Conservation (phyloP, 148 eudicot species). For the Limonium bicolor region DNA sequence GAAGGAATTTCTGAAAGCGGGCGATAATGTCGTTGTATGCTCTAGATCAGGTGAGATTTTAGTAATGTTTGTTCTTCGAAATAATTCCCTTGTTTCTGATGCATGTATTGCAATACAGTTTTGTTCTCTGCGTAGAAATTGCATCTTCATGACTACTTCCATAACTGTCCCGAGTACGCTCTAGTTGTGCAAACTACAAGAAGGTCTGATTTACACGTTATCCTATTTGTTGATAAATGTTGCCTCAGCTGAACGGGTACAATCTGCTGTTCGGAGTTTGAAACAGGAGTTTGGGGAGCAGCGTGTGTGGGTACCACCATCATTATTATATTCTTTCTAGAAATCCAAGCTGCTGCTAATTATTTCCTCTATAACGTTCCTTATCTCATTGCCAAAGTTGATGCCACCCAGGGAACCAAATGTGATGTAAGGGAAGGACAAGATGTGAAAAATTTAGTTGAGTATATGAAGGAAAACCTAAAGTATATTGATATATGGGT, state of each 20-base stretch:
- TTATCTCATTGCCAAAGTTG: neutral
- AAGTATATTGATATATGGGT: constrained; percentile 89
- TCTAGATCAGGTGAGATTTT: constrained; percentile 64
- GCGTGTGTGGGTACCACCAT: constrained; percentile 96
- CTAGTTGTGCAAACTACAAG: no score
- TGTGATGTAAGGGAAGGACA: constrained; percentile 78
- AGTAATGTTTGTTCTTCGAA: neutral
- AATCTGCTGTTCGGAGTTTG: constrained; percentile 51
- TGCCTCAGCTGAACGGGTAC: constrained; percentile 82
- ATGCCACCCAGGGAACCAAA: constrained; percentile 45
- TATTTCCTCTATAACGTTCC: neutral
- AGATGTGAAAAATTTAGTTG: constrained; percentile 68
- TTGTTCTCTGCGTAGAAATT: no score
- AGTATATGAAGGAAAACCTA: constrained; percentile 62
- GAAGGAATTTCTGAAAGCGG: constrained; percentile 68
- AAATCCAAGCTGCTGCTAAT: no score
- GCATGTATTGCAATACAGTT: neutral
- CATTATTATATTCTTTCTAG: no score
- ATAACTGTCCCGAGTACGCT: no score
- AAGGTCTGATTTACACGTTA: no score
- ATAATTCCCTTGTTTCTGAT: neutral
- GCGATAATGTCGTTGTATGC: constrained; percentile 80
- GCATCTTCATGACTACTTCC: no score
- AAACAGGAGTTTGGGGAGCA: constrained; percentile 64
- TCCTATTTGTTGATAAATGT: no score